Base-by-base conservation (phyloP, 257 asterid genomes). In the Capsicum chinense region DNA sequence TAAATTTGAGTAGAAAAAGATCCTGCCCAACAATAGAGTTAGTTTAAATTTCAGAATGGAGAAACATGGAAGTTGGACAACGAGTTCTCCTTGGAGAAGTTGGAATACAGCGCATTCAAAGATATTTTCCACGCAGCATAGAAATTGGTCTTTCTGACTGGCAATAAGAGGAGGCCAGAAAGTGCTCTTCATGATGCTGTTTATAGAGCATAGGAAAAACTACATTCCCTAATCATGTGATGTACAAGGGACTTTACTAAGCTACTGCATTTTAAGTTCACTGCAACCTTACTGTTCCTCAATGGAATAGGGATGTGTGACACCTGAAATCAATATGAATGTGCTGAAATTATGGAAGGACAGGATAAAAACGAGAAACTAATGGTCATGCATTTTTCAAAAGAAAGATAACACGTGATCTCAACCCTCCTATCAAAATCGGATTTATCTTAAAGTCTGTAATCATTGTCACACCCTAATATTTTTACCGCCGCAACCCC, bases 1-100 rank as follows among this genome's bases (percentile, higher is more conserved):
- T 86, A 91, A 94, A 94, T 89, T 87, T 90, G 88, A 81, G 63
- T 60, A 94, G 84, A 91, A 94, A 94, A 78, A 88, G 86, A 57
- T 91, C 94, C 99, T 96, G 95, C 87, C 78, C 56, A 86, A 47
- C 86, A 88, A 79, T 21, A 79, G 44, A 82, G 15, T 19, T 66
- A 26, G 44, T 54, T 76, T 8, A 26, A 76, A 50, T 6, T 74
- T 74, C 62, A 12, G 57, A 19, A 54, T 14, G 63, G 48, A 13
- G 10, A 76, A 54, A 14, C 64, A 76, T 26, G 10, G 39, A 4
- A 19, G 64, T 33, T 76, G 62, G 44, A 21, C 48, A 76, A 13
- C 0, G 21, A 54, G 33, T 76, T 74, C 48, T 56, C 60, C 48
- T 54, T 19, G n/a, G 50, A 68, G 60, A 35, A 52, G 67, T 16